These are phyloP conservation scores for Mycena filopes DNA, from an alignment of 768 basidiomycete genomes.

Conservation along the genomic window DNA sequence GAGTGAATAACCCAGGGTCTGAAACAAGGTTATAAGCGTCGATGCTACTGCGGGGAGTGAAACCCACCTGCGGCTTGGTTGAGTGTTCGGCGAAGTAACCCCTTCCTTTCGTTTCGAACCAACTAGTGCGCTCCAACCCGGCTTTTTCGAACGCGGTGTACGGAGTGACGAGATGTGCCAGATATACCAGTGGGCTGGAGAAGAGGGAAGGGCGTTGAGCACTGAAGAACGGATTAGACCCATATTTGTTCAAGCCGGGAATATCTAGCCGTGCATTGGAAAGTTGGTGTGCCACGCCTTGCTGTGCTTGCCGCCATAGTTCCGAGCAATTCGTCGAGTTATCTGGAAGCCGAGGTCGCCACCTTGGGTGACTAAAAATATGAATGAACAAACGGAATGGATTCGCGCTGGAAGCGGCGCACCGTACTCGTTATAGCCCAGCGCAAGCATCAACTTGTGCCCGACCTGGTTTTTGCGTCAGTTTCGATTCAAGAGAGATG, in stretches of 20 bases:
- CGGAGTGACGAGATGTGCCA: conserved; percentile 13
- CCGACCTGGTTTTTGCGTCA: conserved; percentile 42
- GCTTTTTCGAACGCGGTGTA: conserved; percentile 36
- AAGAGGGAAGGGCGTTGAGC: conserved; percentile 21
- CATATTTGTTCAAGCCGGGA: not conserved
- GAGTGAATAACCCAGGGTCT: conserved; percentile 53
- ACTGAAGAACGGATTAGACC: not conserved
- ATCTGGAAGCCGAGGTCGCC: conserved; percentile 61
- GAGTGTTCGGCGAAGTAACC: conserved; percentile 46
- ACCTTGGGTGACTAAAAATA: conserved; percentile 53
- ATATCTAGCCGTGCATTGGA: conserved; percentile 41
- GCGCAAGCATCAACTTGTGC: conserved; percentile 58
- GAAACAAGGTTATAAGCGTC: conserved; percentile 47
- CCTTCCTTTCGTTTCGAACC: conserved; percentile 33
- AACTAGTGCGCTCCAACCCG: conserved; percentile 32
- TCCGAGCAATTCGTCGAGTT: conserved; percentile 42
- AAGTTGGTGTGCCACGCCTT: conserved; percentile 61
- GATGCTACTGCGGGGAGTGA: too few relatives aligned
- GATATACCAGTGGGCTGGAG: conserved; percentile 19
- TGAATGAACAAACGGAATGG: not conserved
- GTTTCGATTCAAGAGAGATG: too few relatives aligned
- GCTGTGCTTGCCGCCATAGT: conserved; percentile 50
- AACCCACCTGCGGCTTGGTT: conserved; percentile 43
- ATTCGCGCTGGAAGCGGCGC: not conserved
- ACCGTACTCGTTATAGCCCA: conserved; percentile 49